Evolutionary conservation across 1,284 basidiomycete species (phyloP).

Genomic region (Jaminaea rosea): DNA sequence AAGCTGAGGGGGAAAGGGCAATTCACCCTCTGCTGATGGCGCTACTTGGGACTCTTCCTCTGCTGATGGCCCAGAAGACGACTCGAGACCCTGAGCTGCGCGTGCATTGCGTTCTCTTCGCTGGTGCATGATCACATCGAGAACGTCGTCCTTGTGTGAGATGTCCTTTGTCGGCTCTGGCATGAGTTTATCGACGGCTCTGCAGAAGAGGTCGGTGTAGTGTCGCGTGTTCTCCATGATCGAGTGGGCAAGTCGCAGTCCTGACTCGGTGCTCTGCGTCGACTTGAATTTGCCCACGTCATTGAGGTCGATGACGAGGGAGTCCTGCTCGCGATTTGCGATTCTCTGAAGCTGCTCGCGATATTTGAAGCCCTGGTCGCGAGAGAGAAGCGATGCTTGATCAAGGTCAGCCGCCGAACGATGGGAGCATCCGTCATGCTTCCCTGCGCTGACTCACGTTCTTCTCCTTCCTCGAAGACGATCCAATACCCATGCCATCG

Average conservation of each 20-base stretch:
- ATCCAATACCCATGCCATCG: constrained; percentile 5
- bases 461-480: not conserved
- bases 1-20: constrained; percentile 63
- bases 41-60: not conserved
- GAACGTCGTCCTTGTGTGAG: constrained; percentile 53
- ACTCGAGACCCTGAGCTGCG: constrained; percentile 51
- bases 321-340: constrained; percentile 82
- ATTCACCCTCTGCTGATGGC: constrained; percentile 20
- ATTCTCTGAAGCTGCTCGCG: constrained; percentile 78
- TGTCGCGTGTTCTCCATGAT: constrained; percentile 79
- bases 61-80: too few species aligned
- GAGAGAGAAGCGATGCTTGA: too few species aligned
- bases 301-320: constrained; percentile 70
- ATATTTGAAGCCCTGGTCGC: too few species aligned
- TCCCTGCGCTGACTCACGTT: too few species aligned
- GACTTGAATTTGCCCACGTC: constrained; percentile 64
- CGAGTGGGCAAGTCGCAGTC: constrained; percentile 7
- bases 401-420: too few species aligned
- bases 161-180: constrained; percentile 80
- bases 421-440: too few species aligned
- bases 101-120: constrained; percentile 75
- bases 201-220: constrained; percentile 80
- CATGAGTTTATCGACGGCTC: constrained; percentile 63
- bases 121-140: constrained; percentile 58
- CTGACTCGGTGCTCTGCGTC: too few species aligned